These are phyloP conservation scores for Claviceps digitariae DNA, from an alignment of 2,329 filamentous ascomycete species.

Conservation along the genomic window DNA sequence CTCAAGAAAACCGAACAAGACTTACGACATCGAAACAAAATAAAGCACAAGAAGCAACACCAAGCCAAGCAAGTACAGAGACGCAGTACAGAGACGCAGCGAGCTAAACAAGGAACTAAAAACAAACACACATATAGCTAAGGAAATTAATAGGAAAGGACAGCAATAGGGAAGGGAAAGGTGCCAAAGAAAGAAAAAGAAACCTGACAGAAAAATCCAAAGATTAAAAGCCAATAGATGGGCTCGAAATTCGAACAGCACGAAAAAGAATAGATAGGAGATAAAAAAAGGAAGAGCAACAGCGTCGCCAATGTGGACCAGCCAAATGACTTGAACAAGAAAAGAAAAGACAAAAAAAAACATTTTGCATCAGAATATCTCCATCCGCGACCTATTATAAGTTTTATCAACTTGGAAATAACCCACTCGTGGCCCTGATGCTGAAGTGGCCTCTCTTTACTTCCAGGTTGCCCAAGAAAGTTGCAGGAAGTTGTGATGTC, in stretches of 20 bases:
- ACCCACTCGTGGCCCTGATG: conserved; percentile 7
- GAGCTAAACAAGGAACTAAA: not conserved
- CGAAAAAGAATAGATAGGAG: not conserved
- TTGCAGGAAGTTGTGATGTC: conserved; percentile 22
- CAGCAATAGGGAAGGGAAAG: not conserved
- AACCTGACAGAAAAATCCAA: not conserved
- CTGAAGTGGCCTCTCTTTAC: conserved; percentile 9
- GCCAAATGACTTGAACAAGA: conserved; percentile 26
- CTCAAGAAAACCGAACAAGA: conserved; percentile 4
- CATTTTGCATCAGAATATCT: conserved; percentile 12
- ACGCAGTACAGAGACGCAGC: no score
- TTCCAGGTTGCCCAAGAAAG: conserved; percentile 9
- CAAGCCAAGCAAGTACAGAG: not conserved
- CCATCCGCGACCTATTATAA: conserved; percentile 13
- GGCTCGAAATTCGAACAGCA: not conserved
- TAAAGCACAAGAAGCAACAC: not conserved
- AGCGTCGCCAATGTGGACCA: conserved; percentile 34
- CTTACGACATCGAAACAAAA: not conserved
- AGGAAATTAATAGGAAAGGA: not conserved
- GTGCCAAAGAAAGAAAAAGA: not conserved
- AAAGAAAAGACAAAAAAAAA: not conserved
- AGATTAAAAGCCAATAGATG: not conserved
- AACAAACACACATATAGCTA: not conserved
- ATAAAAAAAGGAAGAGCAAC: conserved; percentile 5
- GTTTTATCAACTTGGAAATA: conserved; percentile 11